These are phyloP conservation scores for Solanum chacoense DNA, from an alignment of 305 asterid species.

Conservation along the genomic window DNA sequence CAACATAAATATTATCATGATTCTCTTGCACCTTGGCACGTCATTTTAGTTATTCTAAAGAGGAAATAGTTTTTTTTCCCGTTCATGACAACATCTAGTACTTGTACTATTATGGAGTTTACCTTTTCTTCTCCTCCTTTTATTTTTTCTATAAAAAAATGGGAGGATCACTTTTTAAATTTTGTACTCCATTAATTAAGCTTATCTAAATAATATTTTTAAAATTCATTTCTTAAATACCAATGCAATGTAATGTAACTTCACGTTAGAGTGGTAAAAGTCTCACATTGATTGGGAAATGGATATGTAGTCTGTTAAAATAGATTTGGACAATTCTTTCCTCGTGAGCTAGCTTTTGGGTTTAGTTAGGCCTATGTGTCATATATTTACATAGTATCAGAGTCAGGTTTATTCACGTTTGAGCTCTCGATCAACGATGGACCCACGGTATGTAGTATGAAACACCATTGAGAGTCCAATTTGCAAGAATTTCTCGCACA, in stretches of 20 bases:
- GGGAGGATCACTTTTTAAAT: neutral
- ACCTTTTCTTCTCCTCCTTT: neutral
- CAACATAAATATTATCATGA: neutral
- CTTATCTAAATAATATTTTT: neutral
- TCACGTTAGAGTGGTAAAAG: neutral
- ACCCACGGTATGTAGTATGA: neutral
- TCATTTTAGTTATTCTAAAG: neutral
- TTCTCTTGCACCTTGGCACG: neutral
- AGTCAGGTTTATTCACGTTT: too few relatives aligned
- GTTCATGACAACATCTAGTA: neutral
- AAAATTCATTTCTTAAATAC: neutral
- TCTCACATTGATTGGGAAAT: neutral
- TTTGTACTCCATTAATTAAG: neutral
- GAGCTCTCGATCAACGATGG: neutral
- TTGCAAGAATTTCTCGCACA: neutral
- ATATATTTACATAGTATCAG: too few relatives aligned
- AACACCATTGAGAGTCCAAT: neutral
- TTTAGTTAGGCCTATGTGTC: too few relatives aligned
- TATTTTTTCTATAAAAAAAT: neutral
- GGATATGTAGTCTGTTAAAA: rapidly evolving
- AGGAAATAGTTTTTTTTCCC: neutral
- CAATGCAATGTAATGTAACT: neutral
- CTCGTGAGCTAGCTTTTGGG: neutral
- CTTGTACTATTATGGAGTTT: neutral
- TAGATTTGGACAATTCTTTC: rapidly evolving